Evolutionary conservation across 2,329 filamentous ascomycete genomes (phyloP), one percentile per base, ranked within the genome.

Genomic region (Torrubiella hemipterigena): DNA sequence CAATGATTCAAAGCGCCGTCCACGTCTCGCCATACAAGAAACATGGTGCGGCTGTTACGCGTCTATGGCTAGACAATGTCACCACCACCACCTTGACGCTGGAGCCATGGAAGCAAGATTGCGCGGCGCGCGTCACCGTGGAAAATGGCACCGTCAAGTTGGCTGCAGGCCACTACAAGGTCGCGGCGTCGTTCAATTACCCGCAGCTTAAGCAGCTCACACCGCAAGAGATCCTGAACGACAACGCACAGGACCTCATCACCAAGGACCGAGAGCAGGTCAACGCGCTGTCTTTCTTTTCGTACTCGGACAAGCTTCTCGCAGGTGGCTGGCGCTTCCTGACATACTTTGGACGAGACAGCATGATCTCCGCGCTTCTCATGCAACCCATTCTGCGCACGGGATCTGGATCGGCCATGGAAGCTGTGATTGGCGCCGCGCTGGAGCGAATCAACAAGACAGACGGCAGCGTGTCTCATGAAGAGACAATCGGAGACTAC

Each of bases 271-370:
- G 59, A 0, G 61, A 59, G 23, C 58, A 70, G 32, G 60, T 64
- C 1, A 58, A 56, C 1, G 70, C 72, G 0, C 50, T 79, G 0
- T 69, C 72, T 0, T 79, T 80, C 48, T 53, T 80, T 4, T 78
- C 75, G 0, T 80, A 78, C 39, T 67, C 59, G 0, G 56, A 71
- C 19, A 80, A 79, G 40, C 55, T 80, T 0, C 55, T 77, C 3
- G 74, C 76, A 2, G 74, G 74, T 9, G 72, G 69, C 4, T 80
- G 73, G 75, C 56, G 73, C 2, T 80, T 78, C 41, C 48, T 80
- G 27, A 79, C 74, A 0, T 80, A 79, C 43, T 79, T 80, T 50
- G 74, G 73, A 1, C 63, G 74, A 9, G 74, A 81, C 43, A 73
- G 65, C 37, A 73, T 78, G 60, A 74, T 80, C 23, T 59, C 69